Conservation (phyloP, 768 basidiomycete genomes). For the Leucosporidium creatinivorum region DNA sequence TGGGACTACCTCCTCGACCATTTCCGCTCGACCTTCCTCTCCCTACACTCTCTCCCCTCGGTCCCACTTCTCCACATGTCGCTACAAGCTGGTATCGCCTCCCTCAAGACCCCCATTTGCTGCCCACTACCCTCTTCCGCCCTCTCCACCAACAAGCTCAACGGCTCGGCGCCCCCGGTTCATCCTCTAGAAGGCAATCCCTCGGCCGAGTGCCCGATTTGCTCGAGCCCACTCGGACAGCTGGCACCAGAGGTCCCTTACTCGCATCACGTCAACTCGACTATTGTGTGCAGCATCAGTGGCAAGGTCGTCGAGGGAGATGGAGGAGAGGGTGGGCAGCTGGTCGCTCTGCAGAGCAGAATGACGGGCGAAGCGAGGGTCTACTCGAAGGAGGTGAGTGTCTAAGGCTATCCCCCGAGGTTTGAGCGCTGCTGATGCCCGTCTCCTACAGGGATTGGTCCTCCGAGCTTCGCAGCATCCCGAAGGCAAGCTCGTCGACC, state of each 20-base stretch:
- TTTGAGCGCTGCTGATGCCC: neutral
- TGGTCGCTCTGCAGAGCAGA: conserved; percentile 26
- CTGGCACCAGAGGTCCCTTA: conserved; percentile 80
- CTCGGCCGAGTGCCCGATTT: conserved; percentile 71
- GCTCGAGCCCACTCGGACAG: conserved; percentile 60
- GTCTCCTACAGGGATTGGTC: conserved; percentile 1
- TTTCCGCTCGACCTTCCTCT: conserved; percentile 80
- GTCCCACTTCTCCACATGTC: conserved; percentile 81
- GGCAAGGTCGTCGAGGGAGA: conserved; percentile 93
- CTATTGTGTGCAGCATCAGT: conserved; percentile 82
- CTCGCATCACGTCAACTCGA: conserved; percentile 91
- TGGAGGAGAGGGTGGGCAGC: conserved; percentile 31
- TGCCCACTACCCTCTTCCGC: conserved; percentile 58
- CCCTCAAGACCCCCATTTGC: conserved; percentile 82
- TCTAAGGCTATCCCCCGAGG: neutral
- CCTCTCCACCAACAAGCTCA: conserved; percentile 8
- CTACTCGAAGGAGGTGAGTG: conserved; percentile 48
- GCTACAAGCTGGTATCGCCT: conserved; percentile 82
- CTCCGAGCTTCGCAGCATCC: conserved; percentile 55
- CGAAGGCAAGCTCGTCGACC: conserved; percentile 87
- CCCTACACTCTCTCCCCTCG: conserved; percentile 75
- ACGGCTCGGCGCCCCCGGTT: conserved; percentile 9
- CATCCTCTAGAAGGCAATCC: conserved; percentile 24
- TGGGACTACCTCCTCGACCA: conserved; percentile 68
- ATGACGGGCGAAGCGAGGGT: conserved; percentile 18